A percentile compares a stretch with the other conserved stretches of the same genome.
These are phyloP conservation scores for Rhododendron vialii DNA, from an alignment of 148 eudicot species.

Conservation along the genomic window DNA sequence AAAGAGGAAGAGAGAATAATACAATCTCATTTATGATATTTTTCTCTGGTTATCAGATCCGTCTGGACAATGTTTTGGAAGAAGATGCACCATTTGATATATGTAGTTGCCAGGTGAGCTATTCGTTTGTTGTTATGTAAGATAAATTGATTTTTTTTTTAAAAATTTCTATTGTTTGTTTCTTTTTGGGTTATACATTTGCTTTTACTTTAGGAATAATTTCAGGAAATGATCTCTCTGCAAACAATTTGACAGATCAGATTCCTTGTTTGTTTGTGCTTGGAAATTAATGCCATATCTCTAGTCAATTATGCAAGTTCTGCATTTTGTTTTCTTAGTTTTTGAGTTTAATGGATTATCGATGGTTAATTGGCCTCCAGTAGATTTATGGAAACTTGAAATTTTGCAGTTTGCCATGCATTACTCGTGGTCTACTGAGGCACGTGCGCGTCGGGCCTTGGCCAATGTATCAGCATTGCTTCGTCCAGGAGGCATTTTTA, in stretches of 20 bases:
- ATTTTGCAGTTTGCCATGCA: conserved; percentile 95
- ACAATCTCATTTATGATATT: conserved; percentile 2
- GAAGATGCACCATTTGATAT: conserved; percentile 96
- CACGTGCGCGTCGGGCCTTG: conserved; percentile 96
- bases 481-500: conserved; percentile 92
- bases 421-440: conserved; percentile 99
- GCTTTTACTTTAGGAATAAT: neutral
- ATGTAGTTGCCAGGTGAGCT: conserved; percentile 90
- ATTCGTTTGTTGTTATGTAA: neutral
- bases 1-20: neutral
- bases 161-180: neutral
- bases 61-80: conserved; percentile 66
- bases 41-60: conserved; percentile 48
- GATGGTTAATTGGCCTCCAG: neutral
- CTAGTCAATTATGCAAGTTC: conserved; percentile 2
- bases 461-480: conserved; percentile 95
- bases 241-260: neutral
- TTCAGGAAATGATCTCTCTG: neutral
- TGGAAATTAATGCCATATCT: neutral
- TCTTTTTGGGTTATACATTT: neutral
- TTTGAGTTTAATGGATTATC: neutral
- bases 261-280: neutral
- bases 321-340: neutral
- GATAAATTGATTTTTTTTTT: neutral
- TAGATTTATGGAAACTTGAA: conserved; percentile 1